Conservation (phyloP, 2,329 filamentous ascomycete species). For the Lizonia empirigonia region DNA sequence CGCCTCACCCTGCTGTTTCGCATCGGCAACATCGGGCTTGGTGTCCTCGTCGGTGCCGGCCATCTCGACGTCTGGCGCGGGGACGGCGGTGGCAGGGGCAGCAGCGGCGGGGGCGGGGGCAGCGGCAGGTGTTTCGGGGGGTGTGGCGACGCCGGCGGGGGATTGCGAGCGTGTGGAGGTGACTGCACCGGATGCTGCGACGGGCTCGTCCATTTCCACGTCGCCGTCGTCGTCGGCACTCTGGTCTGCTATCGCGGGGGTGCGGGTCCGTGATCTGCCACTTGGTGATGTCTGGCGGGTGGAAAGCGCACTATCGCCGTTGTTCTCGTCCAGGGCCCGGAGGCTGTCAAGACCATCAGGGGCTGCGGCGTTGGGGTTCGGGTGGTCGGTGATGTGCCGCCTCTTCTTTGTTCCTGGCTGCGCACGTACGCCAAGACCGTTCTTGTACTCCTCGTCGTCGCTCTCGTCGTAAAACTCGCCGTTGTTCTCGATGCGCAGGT, state of each 20-base stretch:
- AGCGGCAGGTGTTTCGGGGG: constrained; percentile 42
- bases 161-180: constrained; percentile 33
- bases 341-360: constrained; percentile 37
- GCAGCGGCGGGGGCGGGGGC: constrained; percentile 11
- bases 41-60: constrained; percentile 27
- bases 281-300: constrained; percentile 38
- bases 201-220: constrained; percentile 44
- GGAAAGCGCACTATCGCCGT: constrained; percentile 40
- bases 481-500: constrained; percentile 75
- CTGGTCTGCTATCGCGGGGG: constrained; percentile 32
- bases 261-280: constrained; percentile 33
- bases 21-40: constrained; percentile 26
- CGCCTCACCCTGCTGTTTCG: constrained; percentile 34
- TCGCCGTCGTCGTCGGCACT: constrained; percentile 44
- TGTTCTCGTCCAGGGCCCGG: constrained; percentile 34
- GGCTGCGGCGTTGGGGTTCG: constrained; percentile 57
- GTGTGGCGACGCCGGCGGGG: constrained; percentile 42
- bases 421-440: constrained; percentile 71
- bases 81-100: constrained; percentile 14
- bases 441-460: constrained; percentile 82
- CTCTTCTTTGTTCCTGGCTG: constrained; percentile 57
- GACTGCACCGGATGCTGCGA: constrained; percentile 20
- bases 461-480: constrained; percentile 78
- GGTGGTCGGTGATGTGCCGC: constrained; percentile 66
- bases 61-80: constrained; percentile 43